Conservation (phyloP, 2,329 filamentous ascomycete genomes). For the Ophiostoma ulmi region DNA sequence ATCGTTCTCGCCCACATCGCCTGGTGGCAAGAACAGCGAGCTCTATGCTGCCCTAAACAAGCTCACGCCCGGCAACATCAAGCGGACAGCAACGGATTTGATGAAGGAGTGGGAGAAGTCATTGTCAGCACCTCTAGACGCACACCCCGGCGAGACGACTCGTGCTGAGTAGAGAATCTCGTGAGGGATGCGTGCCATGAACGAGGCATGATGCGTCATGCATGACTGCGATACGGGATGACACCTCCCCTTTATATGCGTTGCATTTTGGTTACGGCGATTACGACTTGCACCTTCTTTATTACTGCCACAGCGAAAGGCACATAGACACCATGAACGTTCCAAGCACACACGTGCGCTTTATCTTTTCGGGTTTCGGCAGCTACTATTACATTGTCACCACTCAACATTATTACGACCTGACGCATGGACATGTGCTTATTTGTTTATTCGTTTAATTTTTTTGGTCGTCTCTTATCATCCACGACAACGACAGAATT, state of each 20-base stretch:
- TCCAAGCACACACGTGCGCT: neutral
- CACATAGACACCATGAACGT: conserved; percentile 1
- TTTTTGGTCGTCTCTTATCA: neutral
- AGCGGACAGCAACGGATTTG: conserved; percentile 74
- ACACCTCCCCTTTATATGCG: neutral
- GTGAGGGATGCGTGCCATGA: neutral
- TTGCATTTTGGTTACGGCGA: conserved; percentile 12
- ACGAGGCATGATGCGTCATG: neutral
- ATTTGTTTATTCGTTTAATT: neutral
- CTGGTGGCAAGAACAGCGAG: conserved; percentile 47
- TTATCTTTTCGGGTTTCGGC: neutral
- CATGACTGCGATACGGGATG: neutral
- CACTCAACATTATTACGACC: conserved; percentile 1
- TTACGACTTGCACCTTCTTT: conserved; percentile 3
- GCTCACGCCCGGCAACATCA: conserved; percentile 69
- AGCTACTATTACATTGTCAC: conserved; percentile 5
- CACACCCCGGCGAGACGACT: neutral
- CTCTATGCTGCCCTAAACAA: conserved; percentile 56
- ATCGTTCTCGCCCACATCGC: conserved; percentile 25
- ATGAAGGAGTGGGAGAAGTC: conserved; percentile 91
- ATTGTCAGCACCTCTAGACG: conserved; percentile 48
- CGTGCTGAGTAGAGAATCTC: conserved; percentile 8
- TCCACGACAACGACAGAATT: conserved; percentile 3
- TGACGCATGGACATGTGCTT: neutral
- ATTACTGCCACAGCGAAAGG: neutral